Conservation (phyloP, 305 asterid species). For the Galium porrigens region DNA sequence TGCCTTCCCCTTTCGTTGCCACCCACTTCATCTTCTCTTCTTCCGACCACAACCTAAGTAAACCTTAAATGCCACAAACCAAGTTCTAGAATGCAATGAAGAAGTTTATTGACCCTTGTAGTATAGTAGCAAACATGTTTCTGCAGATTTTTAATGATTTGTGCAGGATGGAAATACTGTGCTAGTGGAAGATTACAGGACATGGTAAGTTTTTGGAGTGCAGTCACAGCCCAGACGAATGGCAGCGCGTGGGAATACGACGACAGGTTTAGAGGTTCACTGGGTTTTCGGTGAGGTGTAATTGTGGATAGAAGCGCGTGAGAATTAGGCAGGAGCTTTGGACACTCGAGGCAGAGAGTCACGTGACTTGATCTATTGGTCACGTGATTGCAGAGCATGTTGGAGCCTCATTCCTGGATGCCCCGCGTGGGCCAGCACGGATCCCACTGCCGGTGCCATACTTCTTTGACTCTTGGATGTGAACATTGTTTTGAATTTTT, state of each 20-base stretch:
- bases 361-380: conserved; percentile 15
- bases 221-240: not conserved
- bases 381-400: conserved; percentile 15
- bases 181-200: conserved; percentile 8
- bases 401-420: not conserved
- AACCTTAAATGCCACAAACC: not conserved
- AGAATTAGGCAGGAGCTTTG: not conserved
- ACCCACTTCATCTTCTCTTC: conserved; percentile 42
- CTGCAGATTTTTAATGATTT: not conserved
- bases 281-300: conserved; percentile 1
- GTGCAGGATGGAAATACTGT: not conserved
- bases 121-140: not conserved
- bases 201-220: conserved; percentile 2
- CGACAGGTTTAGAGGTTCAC: too few relatives aligned
- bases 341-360: conserved; percentile 9
- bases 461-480: too few relatives aligned
- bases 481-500: too few relatives aligned
- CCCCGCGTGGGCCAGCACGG: conserved; percentile 5
- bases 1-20: conserved; percentile 39
- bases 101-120: conserved; percentile 13
- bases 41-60: not conserved
- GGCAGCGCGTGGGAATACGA: conserved; percentile 10
- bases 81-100: conserved; percentile 7
- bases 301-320: conserved; percentile 2
- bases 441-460: conserved; percentile 4